Evolutionary conservation across 805 yeast species (phyloP).

Genomic region (Candida manassasensis): DNA sequence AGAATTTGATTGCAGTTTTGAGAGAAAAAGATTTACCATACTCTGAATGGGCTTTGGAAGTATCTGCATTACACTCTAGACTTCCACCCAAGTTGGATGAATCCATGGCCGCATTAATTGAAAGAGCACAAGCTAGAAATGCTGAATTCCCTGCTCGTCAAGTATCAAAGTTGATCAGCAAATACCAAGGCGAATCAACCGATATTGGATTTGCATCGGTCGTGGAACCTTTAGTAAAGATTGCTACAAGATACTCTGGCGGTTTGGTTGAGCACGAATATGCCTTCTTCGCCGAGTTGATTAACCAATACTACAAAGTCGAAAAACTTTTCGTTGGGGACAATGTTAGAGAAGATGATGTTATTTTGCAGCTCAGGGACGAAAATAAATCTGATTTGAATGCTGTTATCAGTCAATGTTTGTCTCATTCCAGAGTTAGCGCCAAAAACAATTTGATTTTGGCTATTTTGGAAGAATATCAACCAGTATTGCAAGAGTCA

Average conservation of each 20-base stretch:
- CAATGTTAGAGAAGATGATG: conserved; percentile 81
- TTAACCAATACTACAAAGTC: conserved; percentile 68
- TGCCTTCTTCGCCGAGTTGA: conserved; percentile 61
- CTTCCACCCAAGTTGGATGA: conserved; percentile 75
- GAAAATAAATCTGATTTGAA: conserved; percentile 72
- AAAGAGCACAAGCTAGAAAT: conserved; percentile 56
- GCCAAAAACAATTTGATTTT: conserved; percentile 86
- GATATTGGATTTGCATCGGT: conserved; percentile 42
- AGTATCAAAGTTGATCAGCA: conserved; percentile 65
- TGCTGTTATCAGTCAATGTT: conserved; percentile 65
- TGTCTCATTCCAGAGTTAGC: conserved; percentile 90
- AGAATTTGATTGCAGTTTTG: conserved; percentile 65
- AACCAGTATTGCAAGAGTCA: conserved; percentile 69
- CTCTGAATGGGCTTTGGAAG: conserved; percentile 83
- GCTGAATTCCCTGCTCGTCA: conserved; percentile 95
- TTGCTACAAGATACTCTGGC: conserved; percentile 63
- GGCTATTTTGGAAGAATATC: conserved; percentile 80
- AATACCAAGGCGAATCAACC: conserved; percentile 44
- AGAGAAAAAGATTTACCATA: conserved; percentile 82
- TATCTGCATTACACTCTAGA: conserved; percentile 90
- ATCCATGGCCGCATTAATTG: conserved; percentile 58
- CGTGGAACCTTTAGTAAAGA: conserved; percentile 67
- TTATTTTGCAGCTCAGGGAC: conserved; percentile 81
- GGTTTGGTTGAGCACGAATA: conserved; percentile 87
- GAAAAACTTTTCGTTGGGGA: conserved; percentile 77